phyloP scores from a whole-genome alignment of 2,329 filamentous ascomycete genomes.

The Claviceps paspali region DNA sequence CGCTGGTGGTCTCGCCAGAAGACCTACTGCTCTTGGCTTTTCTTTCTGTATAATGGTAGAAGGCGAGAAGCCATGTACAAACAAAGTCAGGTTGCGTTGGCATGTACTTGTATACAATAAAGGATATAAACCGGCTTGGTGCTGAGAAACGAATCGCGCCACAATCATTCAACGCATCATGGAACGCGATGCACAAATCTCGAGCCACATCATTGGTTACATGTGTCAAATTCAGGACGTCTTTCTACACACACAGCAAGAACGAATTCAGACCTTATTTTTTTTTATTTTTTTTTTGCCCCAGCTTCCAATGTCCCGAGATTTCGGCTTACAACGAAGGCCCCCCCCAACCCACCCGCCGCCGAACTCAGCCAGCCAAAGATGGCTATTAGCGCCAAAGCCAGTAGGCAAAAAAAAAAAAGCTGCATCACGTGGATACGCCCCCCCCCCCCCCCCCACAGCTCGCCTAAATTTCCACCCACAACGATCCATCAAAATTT shows the following conservation, averaged over 20 bases:
- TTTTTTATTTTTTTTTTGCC: too few species aligned
- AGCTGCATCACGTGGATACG: slow-evolving; percentile 17
- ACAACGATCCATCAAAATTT: slow-evolving; percentile 12
- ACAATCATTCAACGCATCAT: neutral
- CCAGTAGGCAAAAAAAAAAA: too few species aligned
- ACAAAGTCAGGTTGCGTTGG: neutral
- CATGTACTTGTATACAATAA: neutral
- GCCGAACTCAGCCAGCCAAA: neutral
- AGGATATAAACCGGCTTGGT: neutral
- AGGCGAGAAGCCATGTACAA: neutral
- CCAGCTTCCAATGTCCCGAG: too few species aligned
- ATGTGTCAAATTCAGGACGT: too few species aligned
- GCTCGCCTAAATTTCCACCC: slow-evolving; percentile 17
- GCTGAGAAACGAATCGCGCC: neutral
- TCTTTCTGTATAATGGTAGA: neutral
- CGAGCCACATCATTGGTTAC: neutral
- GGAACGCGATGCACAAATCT: neutral
- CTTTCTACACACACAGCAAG: too few species aligned
- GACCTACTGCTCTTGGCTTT: slow-evolving; percentile 8
- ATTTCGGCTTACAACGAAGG: neutral
- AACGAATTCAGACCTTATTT: too few species aligned
- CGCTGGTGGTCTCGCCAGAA: too few species aligned
- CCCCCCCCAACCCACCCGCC: neutral
- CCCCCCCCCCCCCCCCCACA: neutral
- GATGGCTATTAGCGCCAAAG: too few species aligned